These are phyloP conservation scores for Stachybotrys chartarum DNA, from an alignment of 2,329 filamentous ascomycete genomes.

Conservation along the genomic window DNA sequence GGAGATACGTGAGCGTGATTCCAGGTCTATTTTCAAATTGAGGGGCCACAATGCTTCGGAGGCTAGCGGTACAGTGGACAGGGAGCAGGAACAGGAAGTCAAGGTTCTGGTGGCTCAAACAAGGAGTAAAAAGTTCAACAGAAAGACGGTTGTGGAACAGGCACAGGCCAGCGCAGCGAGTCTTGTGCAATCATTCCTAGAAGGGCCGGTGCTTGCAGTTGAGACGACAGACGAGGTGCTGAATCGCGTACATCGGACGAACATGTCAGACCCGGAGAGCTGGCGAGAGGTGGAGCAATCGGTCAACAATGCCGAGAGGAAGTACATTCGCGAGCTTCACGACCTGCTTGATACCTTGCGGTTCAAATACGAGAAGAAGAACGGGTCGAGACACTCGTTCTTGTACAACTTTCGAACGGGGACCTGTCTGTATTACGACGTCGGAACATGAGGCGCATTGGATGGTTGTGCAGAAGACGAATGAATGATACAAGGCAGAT, in stretches of 20 bases:
- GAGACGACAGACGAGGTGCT: slow-evolving; percentile 82
- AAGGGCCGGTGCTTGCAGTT: slow-evolving; percentile 77
- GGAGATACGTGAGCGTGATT: slow-evolving; percentile 75
- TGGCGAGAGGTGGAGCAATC: slow-evolving; percentile 78
- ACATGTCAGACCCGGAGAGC: slow-evolving; percentile 70
- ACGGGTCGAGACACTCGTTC: slow-evolving; percentile 65
- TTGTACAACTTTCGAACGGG: slow-evolving; percentile 88
- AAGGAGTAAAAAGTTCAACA: slow-evolving; percentile 85
- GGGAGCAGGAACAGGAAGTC: slow-evolving; percentile 59
- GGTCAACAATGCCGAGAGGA: slow-evolving; percentile 68
- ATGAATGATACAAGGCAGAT: neutral
- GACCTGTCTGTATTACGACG: slow-evolving; percentile 78
- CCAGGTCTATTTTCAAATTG: slow-evolving; percentile 45
- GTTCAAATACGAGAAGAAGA: slow-evolving; percentile 45
- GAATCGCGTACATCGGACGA: slow-evolving; percentile 65
- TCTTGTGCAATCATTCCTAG: slow-evolving; percentile 62
- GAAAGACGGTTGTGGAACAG: slow-evolving; percentile 78
- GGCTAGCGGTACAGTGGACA: slow-evolving; percentile 16
- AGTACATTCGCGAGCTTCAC: slow-evolving; percentile 77
- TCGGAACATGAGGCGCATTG: slow-evolving; percentile 31
- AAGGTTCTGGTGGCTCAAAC: slow-evolving; percentile 78
- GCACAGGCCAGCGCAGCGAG: slow-evolving; percentile 53
- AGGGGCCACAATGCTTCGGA: slow-evolving; percentile 20
- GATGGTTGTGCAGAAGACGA: neutral
- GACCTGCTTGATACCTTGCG: slow-evolving; percentile 63